Base-by-base conservation (phyloP, 768 basidiomycete genomes). In the Lepiota venenata region DNA sequence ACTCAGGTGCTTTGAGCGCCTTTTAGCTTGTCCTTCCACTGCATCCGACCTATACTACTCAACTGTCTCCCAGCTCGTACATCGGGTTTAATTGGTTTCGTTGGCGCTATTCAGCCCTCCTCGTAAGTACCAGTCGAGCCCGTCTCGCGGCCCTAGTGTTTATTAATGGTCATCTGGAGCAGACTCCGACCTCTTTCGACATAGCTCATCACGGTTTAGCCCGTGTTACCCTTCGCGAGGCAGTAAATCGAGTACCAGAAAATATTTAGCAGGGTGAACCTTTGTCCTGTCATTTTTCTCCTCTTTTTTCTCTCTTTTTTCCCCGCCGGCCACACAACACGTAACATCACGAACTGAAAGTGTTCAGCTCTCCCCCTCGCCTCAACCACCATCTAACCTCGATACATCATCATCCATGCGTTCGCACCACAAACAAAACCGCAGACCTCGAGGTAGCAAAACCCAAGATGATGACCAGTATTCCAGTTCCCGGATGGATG, bases 381-480 rank as follows among this genome's bases (percentile, higher is more conserved):
- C 59, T 55, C 61, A 55, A 58, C 55, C 63, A 63, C 58, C 64
- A 63, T 55, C 54, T 46, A 41, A 52, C 39, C 61, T 63, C 50
- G 55, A 46, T 57, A 52, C 58, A 56, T 62, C 53, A 56, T 62
- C 53, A 55, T 60, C 55, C 62, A 78, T 78, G 78, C 75, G 75
- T 53, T 64, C 70, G 37, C 75, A 79, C 55, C 71, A 69, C 62
- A 71, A 73, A 61, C 46, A 47, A 47, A 75, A 74, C 62, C 77
- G 81, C 63, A 74, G 80, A 61, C 77, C 79, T 64, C 78, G 80
- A 66, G 71, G 69, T 52, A 74, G 74, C 68, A 81, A 77, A 64
- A 76, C 71, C 58, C 69, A 68, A 57, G 77, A 78, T 61, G 75
- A 78, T 60, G 79, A 82, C 61, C 68, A 70, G 57, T 76, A 73